phyloP scores from a whole-genome alignment of 305 asterid genomes.

The Fraxinus velutina region DNA sequence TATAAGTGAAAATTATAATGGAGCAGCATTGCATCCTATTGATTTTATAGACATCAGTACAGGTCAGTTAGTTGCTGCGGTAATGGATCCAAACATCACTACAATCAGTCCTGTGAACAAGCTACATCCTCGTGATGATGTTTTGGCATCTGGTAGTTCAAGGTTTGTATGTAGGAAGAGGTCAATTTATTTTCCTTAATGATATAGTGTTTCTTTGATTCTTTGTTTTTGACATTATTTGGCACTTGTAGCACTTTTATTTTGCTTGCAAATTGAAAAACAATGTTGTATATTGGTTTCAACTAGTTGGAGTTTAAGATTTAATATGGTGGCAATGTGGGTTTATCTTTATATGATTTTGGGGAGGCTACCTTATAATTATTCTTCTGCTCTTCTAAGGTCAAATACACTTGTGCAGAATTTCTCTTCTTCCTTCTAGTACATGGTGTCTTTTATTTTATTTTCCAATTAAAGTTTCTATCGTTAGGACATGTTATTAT shows the following conservation, averaged over 20 bases:
- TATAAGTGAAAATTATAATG: conserved; percentile 88
- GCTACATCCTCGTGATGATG: conserved; percentile 87
- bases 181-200: background rate
- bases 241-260: background rate
- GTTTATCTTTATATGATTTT: background rate
- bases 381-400: background rate
- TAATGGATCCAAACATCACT: conserved; percentile 87
- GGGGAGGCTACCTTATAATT: background rate
- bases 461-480: background rate
- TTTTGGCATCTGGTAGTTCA: conserved; percentile 95
- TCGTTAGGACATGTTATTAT: background rate
- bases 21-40: conserved; percentile 89
- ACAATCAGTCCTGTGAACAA: conserved; percentile 91
- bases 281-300: background rate
- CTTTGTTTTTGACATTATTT: background rate
- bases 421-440: background rate
- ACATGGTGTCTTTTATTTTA: background rate
- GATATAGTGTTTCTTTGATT: background rate
- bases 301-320: background rate
- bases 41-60: conserved; percentile 80
- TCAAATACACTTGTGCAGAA: background rate
- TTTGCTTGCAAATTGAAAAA: background rate
- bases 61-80: conserved; percentile 89
- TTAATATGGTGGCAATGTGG: background rate
- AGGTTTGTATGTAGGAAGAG: conserved; percentile 45